phyloP scores from a whole-genome alignment of 257 asterid species.

The Echites panduratus region DNA sequence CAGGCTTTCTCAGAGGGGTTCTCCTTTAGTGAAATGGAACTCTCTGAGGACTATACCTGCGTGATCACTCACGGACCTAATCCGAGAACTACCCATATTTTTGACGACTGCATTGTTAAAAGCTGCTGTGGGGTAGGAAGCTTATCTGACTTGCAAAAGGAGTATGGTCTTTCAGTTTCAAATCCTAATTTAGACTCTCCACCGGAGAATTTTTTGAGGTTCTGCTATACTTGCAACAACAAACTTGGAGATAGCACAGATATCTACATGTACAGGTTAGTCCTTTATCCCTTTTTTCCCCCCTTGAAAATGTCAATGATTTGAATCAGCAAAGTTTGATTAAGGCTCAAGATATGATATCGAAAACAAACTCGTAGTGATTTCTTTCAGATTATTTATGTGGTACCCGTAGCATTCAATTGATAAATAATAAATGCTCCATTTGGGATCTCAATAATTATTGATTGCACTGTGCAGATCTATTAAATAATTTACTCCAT shows the following conservation, averaged over 20 bases:
- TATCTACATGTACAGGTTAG: constrained; percentile 70
- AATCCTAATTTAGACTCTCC: constrained; percentile 15
- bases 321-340: not conserved
- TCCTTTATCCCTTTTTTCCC: too few species aligned
- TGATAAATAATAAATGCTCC: too few species aligned
- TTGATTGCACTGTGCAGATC: not conserved
- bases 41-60: constrained; percentile 88
- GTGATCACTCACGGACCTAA: constrained; percentile 90
- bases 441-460: constrained; percentile 6
- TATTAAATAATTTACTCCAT: not conserved
- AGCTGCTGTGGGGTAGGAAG: constrained; percentile 33
- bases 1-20: constrained; percentile 33
- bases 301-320: not conserved
- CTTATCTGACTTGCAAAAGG: constrained; percentile 19
- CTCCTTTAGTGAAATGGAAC: constrained; percentile 82
- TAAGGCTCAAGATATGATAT: not conserved
- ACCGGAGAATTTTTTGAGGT: constrained; percentile 36
- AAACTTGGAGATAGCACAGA: constrained; percentile 48
- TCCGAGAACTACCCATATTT: constrained; percentile 76
- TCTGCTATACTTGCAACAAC: constrained; percentile 49
- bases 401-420: not conserved
- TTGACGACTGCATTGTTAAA: constrained; percentile 68
- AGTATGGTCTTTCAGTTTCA: constrained; percentile 24
- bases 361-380: not conserved
- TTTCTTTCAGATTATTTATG: not conserved